Percentiles rank a stretch among this genome's conserved stretches.
Conservation (phyloP, 2,329 filamentous ascomycete species). For the Hymenoscyphus fructigenus region DNA sequence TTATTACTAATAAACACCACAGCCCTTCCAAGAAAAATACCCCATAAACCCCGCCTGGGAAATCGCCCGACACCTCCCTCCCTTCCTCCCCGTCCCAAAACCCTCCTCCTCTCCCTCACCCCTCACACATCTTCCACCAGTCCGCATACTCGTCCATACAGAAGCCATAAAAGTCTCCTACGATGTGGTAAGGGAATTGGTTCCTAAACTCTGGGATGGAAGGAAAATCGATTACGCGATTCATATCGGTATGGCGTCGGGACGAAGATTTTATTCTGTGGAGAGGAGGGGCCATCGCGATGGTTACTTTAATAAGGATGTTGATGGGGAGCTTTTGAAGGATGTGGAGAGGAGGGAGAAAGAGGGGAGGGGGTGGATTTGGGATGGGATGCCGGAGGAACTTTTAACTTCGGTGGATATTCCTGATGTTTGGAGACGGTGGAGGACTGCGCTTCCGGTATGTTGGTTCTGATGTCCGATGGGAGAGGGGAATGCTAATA, state of each 20-base stretch:
- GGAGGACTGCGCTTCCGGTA: constrained; percentile 53
- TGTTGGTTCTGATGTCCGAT: constrained; percentile 11
- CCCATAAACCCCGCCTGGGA: constrained; percentile 79
- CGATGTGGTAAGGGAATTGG: constrained; percentile 57
- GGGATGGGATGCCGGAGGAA: constrained; percentile 54
- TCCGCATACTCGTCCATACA: constrained; percentile 65
- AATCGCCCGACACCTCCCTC: constrained; percentile 68
- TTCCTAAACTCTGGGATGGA: constrained; percentile 56
- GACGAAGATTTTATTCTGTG: constrained; percentile 63
- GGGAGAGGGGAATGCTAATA: constrained; percentile 3
- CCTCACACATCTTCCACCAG: constrained; percentile 41
- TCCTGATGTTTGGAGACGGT: constrained; percentile 55
- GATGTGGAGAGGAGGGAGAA: constrained; percentile 45
- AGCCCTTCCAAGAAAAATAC: constrained; percentile 75
- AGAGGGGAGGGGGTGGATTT: constrained; percentile 50
- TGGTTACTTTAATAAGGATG: constrained; percentile 68
- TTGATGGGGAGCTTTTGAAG: constrained; percentile 59
- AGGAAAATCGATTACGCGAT: constrained; percentile 62
- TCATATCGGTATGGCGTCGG: constrained; percentile 78
- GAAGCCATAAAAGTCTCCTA: constrained; percentile 72
- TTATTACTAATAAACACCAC: constrained; percentile 37
- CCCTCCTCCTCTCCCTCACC: constrained; percentile 61
- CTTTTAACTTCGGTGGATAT: constrained; percentile 58
- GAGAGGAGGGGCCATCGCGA: constrained; percentile 71
- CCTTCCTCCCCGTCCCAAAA: constrained; percentile 56